Evolutionary conservation across 2,329 filamentous ascomycete genomes (phyloP), one percentile per base, ranked within the genome.

Genomic region (Fusarium tricinctum): DNA sequence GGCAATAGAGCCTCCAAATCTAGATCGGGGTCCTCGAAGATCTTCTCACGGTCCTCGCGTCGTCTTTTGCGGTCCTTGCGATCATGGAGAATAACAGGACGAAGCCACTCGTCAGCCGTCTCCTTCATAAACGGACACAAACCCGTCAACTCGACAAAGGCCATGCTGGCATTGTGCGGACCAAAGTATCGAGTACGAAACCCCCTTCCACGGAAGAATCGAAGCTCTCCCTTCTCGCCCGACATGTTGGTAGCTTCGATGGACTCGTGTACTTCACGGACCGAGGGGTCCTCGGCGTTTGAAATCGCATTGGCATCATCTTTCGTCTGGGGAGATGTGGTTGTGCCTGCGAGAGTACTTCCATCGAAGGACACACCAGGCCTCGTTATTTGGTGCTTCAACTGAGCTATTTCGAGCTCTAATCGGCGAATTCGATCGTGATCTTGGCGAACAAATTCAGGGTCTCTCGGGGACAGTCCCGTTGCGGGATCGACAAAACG

Each of bases 81-180:
- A 42, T 83, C 79, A 66, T 86, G 84, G 26, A 87, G 81, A 38
- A 86, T 85, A 44, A 88, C 82, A 9, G 87, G 86, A 51, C 84
- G 82, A 55, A 89, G 81, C 85, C 86, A 88, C 73, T 88, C 85
- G 53, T 88, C 85, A 12, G 86, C 86, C 1, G 86, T 88, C 77
- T 89, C 86, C 67, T 84, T 85, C 87, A 89, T 89, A 60, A 89
- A 89, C 15, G 85, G 84, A 45, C 82, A 85, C 45, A 89, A 80
- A 4, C 87, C 86, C 4, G 84, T 84, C 69, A 86, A 78, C 79
- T 88, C 86, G 49, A 84, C 83, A 71, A 89, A 86, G 13, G 87
- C 86, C 77, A 88, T 85, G 77, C 84, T 88, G 44, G 86, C 85
- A 68, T 88, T 89, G 74, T 88, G 85, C 5, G 86, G 86, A 3